Percentiles rank a stretch among this genome's conserved stretches.
Conservation (phyloP, 345 rosid genomes). For the Dimocarpus longan region DNA sequence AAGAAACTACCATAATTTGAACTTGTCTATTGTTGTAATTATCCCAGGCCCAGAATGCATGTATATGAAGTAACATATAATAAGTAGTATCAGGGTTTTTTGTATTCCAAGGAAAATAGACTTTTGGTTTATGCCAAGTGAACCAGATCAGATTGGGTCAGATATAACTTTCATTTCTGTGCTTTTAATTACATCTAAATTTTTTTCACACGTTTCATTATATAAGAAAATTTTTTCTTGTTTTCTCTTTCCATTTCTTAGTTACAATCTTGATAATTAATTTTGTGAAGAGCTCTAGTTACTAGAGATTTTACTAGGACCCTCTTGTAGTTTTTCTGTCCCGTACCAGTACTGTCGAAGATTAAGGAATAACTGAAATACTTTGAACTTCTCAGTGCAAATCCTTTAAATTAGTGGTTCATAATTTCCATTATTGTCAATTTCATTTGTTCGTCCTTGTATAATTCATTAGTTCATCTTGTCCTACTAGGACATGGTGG, state of each 20-base stretch:
- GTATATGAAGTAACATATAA: not conserved
- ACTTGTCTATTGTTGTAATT: not conserved
- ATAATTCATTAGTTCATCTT: slow-evolving; percentile 2
- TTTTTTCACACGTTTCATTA: no score
- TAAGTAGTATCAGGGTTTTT: not conserved
- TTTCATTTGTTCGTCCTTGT: not conserved
- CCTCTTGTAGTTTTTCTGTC: not conserved
- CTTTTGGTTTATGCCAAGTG: not conserved
- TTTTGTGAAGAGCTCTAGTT: not conserved
- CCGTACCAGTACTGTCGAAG: not conserved
- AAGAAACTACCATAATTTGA: not conserved
- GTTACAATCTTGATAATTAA: not conserved
- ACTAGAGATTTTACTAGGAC: not conserved
- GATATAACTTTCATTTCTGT: not conserved
- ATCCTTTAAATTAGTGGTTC: not conserved
- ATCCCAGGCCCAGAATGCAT: not conserved
- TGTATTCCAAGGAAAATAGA: not conserved
- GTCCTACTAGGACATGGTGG: slow-evolving; percentile 84
- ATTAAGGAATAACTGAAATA: not conserved
- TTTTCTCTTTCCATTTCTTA: not conserved
- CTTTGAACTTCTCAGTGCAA: not conserved
- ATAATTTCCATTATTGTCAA: not conserved
- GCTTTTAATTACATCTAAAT: no score
- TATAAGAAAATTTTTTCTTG: no score
- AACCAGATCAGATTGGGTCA: not conserved